These are phyloP conservation scores for Populus hybrid DNA, from an alignment of 441 rosid genomes.

Conservation along the genomic window DNA sequence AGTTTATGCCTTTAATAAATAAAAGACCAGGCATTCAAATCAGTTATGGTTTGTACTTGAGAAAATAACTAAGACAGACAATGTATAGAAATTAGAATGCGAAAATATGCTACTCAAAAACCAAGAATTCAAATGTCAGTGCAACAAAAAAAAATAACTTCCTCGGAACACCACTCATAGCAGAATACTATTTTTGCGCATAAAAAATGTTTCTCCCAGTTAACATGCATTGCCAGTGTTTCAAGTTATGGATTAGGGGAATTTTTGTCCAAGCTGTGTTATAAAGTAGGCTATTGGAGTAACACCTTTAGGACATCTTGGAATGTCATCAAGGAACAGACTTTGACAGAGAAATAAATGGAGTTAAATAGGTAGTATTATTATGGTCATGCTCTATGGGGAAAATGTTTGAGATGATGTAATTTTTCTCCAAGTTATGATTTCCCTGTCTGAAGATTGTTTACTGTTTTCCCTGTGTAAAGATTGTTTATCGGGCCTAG, in stretches of 20 bases:
- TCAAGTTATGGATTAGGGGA: neutral
- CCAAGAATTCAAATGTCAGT: neutral
- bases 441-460: neutral
- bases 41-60: neutral
- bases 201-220: neutral
- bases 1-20: neutral
- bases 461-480: neutral
- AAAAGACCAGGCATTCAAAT: neutral
- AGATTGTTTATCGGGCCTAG: neutral
- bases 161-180: neutral
- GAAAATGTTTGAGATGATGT: neutral
- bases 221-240: neutral
- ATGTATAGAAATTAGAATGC: neutral
- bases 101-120: neutral
- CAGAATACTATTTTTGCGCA: neutral
- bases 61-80: neutral
- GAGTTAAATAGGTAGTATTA: neutral
- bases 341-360: neutral
- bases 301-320: neutral
- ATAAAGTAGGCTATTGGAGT: neutral
- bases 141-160: neutral
- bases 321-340: neutral
- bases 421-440: neutral
- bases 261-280: neutral
- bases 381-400: neutral